Evolutionary conservation across 2,329 filamentous ascomycete genomes (phyloP).

Genomic region (Fusarium kyushuense): DNA sequence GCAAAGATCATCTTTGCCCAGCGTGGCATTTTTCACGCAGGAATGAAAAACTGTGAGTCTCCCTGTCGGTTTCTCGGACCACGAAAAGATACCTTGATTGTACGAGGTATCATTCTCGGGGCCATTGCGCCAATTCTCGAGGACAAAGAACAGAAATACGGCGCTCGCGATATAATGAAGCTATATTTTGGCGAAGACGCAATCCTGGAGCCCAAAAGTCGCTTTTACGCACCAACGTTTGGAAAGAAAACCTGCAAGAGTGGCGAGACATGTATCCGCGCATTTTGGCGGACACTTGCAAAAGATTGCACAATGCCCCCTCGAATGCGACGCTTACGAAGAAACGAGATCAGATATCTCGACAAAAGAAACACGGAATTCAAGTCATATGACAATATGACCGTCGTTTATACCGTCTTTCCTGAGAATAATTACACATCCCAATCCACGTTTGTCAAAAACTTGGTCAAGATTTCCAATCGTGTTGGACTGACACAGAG

Average conservation of each 20-base stretch:
- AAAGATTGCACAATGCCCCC: conserved; percentile 20
- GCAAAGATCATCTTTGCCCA: conserved; percentile 24
- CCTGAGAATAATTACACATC: too few relatives aligned
- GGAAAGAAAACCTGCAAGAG: neutral
- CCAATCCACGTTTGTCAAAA: too few relatives aligned
- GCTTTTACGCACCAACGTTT: neutral
- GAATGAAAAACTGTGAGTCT: neutral
- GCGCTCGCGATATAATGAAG: neutral
- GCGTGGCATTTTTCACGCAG: conserved; percentile 15
- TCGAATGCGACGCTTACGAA: conserved; percentile 9
- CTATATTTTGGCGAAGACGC: neutral
- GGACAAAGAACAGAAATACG: accelerated
- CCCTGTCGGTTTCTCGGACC: conserved; percentile 2
- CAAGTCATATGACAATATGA: accelerated
- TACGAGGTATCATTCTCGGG: neutral
- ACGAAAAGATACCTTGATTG: neutral
- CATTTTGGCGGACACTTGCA: conserved; percentile 22
- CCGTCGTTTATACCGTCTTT: too few relatives aligned
- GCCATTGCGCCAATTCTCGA: neutral
- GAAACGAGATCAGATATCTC: conserved; percentile 1
- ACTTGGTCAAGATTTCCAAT: too few relatives aligned
- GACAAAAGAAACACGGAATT: neutral
- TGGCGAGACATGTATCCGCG: neutral
- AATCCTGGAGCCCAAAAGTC: accelerated
- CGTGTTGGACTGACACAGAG: too few relatives aligned